These are phyloP conservation scores for Arctium minus DNA, from an alignment of 129 eudicot species.

Conservation along the genomic window DNA sequence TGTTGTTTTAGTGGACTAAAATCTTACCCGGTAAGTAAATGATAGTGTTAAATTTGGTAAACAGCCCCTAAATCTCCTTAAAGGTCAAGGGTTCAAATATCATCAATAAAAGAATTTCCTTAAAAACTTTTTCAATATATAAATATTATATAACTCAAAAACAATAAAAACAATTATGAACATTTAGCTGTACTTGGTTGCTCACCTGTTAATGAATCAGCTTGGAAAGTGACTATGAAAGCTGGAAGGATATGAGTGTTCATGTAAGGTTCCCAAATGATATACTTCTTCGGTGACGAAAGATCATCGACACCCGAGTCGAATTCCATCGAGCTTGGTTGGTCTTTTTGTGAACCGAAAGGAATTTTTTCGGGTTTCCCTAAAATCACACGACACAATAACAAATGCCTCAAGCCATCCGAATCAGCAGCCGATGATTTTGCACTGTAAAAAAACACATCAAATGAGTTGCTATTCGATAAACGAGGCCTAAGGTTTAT, in stretches of 20 bases:
- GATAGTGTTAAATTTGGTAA: too few relatives aligned
- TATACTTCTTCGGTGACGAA: conserved; percentile 25
- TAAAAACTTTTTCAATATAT: not conserved
- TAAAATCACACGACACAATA: conserved; percentile 28
- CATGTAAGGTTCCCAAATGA: conserved; percentile 32
- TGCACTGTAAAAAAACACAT: conserved; percentile 6
- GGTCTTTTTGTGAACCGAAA: conserved; percentile 7
- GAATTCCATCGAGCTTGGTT: conserved; percentile 23
- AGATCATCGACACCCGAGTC: conserved; percentile 23
- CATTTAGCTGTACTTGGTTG: not conserved
- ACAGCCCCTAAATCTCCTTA: too few relatives aligned
- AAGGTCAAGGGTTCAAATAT: too few relatives aligned
- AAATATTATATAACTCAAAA: not conserved
- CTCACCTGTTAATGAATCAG: conserved; percentile 12
- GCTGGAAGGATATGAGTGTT: conserved; percentile 30
- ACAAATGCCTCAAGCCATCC: conserved; percentile 26
- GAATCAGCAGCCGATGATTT: conserved; percentile 25
- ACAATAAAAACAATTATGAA: not conserved
- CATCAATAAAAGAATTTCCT: too few relatives aligned
- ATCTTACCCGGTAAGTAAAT: too few relatives aligned
- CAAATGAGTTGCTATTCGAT: not conserved
- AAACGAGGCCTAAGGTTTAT: not conserved
- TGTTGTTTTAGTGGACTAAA: too few relatives aligned
- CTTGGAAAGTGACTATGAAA: conserved; percentile 22
- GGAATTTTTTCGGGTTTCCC: conserved; percentile 19